phyloP scores from a whole-genome alignment of 805 yeast genomes.

The Lipomyces japonicus region DNA sequence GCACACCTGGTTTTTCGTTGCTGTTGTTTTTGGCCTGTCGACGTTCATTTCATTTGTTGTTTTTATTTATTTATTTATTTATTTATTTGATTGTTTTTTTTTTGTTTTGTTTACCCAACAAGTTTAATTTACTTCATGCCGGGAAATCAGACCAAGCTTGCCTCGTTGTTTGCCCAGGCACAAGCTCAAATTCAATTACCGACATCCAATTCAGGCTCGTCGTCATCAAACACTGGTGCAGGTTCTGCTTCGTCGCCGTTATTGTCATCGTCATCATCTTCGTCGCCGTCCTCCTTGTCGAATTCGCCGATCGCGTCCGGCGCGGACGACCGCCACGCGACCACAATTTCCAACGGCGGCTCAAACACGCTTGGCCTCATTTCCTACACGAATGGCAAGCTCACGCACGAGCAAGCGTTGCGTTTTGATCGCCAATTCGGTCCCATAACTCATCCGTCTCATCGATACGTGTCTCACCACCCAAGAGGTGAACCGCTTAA shows the following conservation, averaged over 20 bases:
- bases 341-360: too few species aligned
- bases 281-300: slow-evolving; percentile 2
- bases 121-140: slow-evolving; percentile 23
- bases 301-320: slow-evolving; percentile 4
- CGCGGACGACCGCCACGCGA: slow-evolving; percentile 4
- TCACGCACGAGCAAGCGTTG: slow-evolving; percentile 11
- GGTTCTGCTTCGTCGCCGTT: slow-evolving; percentile 7
- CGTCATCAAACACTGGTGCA: too few species aligned
- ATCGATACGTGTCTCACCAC: slow-evolving; percentile 18
- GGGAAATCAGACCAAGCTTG: slow-evolving; percentile 23
- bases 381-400: slow-evolving; percentile 13
- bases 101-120: too few species aligned
- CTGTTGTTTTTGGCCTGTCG: not conserved
- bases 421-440: slow-evolving; percentile 21
- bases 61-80: not conserved
- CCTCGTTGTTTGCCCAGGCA: slow-evolving; percentile 27
- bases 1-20: too few species aligned
- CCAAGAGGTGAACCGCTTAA: slow-evolving; percentile 37
- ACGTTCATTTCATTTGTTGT: not conserved
- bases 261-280: slow-evolving; percentile 4
- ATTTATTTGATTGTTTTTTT: too few species aligned
- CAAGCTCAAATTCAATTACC: slow-evolving; percentile 24
- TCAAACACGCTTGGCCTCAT: slow-evolving; percentile 21
- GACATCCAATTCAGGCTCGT: not conserved
- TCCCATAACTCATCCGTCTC: slow-evolving; percentile 25